Evolutionary conservation across 768 basidiomycete genomes (phyloP), one percentile per base, ranked within the genome.

Genomic region (Suillus bovinus): DNA sequence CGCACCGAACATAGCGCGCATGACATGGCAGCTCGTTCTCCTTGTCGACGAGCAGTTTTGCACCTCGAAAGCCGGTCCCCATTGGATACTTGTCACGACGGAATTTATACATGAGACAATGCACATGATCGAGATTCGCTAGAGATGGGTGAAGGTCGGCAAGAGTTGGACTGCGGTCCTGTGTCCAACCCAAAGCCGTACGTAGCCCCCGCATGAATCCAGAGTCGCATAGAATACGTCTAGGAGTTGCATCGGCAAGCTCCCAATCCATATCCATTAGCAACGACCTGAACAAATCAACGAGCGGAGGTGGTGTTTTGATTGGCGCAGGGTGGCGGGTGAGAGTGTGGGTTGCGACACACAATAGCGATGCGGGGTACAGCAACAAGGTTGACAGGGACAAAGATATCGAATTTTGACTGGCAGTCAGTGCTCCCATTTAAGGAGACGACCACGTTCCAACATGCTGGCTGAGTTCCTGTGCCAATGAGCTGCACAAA

Each of bases 301-400:
- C 9, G 10, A 44, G 42, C 4, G 1, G 42, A 11, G 4, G n/a
- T n/a, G 42, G 42, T 22, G n/a, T 44, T 44, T 44, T 44, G 42
- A 44, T n/a, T 20, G 42, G 42, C 10, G n/a, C 10, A n/a, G 4
- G 42, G 42, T n/a, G 2, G 87, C 79, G 72, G 42, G 42, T 44
- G 42, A n/a, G 42, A 44, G 42, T 44, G 42, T n/a, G 42, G 42
- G 42, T 44, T 44, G 42, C n/a, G 10, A 44, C 42, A 44, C 20
- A 44, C 7, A 44, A 44, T 11, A 5, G 5, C n/a, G 10, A n/a
- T 44, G 9, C 1, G 9, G n/a, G n/a, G 42, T 44, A 44, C 42
- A 44, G 42, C 10, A 1, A 44, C 2, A 4, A 44, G n/a, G n/a
- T 44, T 4, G 10, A 44, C n/a, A n/a, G 42, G 42, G 42, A 44